Evolutionary conservation across 441 rosid species (phyloP), one percentile per base, ranked within the genome.

Genomic region (Aleurites moluccanus): DNA sequence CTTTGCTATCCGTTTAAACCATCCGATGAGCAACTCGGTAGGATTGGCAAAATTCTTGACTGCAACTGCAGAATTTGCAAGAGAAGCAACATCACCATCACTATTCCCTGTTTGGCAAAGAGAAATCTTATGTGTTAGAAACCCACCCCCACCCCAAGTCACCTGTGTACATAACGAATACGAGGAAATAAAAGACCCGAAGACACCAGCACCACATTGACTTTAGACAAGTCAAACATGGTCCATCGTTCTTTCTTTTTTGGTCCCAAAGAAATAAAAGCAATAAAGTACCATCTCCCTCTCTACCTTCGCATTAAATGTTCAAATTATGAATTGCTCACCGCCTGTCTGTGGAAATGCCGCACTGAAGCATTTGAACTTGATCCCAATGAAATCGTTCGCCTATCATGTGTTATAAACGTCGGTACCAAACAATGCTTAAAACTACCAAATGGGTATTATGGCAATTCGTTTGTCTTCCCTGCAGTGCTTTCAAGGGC

Each of bases 1-100:
- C 14, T 59, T 75, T 16, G 78, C 78, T 27, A 30, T 75, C 7
- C 78, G 78, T n/a, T 35, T 56, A 21, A 75, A 60, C 62, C 78
- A 75, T 23, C 11, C 16, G 0, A 13, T 75, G 50, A 23, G 23
- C 45, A 62, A 75, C 25, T 27, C 60, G 1, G 0, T 60, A 4
- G 73, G 78, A 25, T 9, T 75, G 50, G 21, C 25, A 11, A 57
- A 75, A 20, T 75, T 75, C 28, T 21, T 75, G 38, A 67, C 21
- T 14, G 47, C 73, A 11, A 53, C 63, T 18, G 68, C 20, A 9
- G 73, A 75, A 28, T 20, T 75, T 1, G 66, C 72, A 15, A 4
- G 27, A 25, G 66, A 72, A 33, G 44, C 53, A 21, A 6, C 7
- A 0, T 1, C 15, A 25, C 78, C 78, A 7, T 67, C 67, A 0